Evolutionary conservation across 148 eudicot genomes (phyloP).

Genomic region (Diospyros kaki): DNA sequence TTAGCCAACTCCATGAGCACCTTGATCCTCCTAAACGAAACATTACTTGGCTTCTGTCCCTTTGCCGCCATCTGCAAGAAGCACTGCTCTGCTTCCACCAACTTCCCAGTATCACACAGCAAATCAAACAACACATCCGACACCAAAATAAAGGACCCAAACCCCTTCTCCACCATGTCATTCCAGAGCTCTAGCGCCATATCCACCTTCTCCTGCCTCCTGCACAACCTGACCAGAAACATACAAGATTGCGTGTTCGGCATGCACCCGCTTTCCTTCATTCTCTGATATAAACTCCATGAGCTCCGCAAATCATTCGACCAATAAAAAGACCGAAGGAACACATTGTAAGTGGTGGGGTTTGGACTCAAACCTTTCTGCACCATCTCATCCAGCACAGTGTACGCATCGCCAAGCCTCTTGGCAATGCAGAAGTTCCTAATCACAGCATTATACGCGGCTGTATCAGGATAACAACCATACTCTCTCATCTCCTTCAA

Average conservation of each 20-base stretch:
- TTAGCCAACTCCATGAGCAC: slow-evolving; percentile 91
- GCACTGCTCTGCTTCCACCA: slow-evolving; percentile 70
- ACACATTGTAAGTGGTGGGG: slow-evolving; percentile 75
- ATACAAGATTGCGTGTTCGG: slow-evolving; percentile 88
- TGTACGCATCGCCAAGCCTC: slow-evolving; percentile 60
- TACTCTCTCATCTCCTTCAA: slow-evolving; percentile 78
- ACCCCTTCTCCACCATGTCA: slow-evolving; percentile 85
- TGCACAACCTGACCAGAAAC: slow-evolving; percentile 67
- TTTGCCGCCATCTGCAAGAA: slow-evolving; percentile 88
- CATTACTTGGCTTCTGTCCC: slow-evolving; percentile 78
- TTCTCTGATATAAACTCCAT: slow-evolving; percentile 70
- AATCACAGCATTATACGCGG: slow-evolving; percentile 80
- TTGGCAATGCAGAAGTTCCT: slow-evolving; percentile 80
- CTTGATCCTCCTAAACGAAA: slow-evolving; percentile 76
- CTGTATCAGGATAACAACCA: slow-evolving; percentile 74
- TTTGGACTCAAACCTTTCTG: slow-evolving; percentile 59
- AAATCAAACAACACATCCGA: slow-evolving; percentile 82
- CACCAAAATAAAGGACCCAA: slow-evolving; percentile 69
- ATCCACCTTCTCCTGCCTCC: slow-evolving; percentile 73
- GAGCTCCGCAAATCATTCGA: slow-evolving; percentile 60
- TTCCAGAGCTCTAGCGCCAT: slow-evolving; percentile 88
- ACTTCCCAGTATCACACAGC: slow-evolving; percentile 75
- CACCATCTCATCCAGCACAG: slow-evolving; percentile 70
- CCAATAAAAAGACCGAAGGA: slow-evolving; percentile 75
- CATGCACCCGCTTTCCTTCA: slow-evolving; percentile 65